phyloP scores from a whole-genome alignment of 78 protist genomes.

The Capsaspora owczarzaki region DNA sequence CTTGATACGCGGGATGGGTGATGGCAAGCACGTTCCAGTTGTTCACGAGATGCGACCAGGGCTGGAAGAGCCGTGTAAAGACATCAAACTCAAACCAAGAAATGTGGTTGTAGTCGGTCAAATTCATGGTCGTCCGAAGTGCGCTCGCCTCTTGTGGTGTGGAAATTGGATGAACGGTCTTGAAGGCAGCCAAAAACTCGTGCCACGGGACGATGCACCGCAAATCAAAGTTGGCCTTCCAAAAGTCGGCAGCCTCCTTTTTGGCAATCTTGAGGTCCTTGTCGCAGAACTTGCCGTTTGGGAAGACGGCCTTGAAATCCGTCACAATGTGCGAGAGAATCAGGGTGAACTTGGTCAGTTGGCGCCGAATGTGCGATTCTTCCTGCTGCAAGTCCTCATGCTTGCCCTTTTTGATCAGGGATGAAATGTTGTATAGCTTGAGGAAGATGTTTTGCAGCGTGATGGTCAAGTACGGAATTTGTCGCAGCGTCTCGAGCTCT shows the following conservation, averaged over 20 bases:
- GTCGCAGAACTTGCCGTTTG: not conserved
- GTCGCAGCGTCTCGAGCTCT: too few relatives aligned
- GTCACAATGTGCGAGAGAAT: not conserved
- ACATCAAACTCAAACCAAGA: conserved; percentile 35
- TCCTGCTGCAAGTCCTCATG: too few relatives aligned
- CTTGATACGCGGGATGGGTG: too few relatives aligned
- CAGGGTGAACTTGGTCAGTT: not conserved
- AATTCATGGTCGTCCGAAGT: not conserved
- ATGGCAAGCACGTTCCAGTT: too few relatives aligned
- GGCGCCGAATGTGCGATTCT: too few relatives aligned
- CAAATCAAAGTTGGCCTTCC: not conserved
- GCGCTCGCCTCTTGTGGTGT: not conserved
- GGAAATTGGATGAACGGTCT: not conserved
- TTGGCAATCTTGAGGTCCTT: not conserved
- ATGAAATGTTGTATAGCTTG: too few relatives aligned
- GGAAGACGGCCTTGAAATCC: not conserved
- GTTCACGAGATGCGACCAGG: too few relatives aligned
- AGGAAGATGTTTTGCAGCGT: too few relatives aligned
- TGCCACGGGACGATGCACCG: conserved; percentile 1
- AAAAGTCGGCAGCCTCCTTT: not conserved
- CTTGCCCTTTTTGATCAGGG: too few relatives aligned
- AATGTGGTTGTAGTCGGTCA: conserved; percentile 15
- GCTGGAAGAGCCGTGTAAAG: conserved; percentile 27
- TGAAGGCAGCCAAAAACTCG: not conserved
- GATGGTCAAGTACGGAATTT: too few relatives aligned